Conservation (phyloP, 305 asterid genomes). For the Fraxinus baroniana region DNA sequence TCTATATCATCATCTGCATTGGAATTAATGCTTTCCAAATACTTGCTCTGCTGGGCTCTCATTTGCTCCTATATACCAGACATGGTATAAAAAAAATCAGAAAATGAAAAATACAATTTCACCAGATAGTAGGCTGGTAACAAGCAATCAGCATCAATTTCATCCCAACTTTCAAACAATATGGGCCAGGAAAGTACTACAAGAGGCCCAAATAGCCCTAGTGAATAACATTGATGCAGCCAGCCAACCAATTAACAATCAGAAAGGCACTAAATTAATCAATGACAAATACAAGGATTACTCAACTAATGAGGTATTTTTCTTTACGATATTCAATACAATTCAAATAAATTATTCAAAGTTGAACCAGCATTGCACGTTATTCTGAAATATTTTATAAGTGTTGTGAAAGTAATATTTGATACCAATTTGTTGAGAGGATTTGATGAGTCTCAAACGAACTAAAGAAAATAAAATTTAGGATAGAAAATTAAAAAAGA, state of each 20-base stretch:
- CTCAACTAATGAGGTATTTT: not conserved
- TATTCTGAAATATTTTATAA: no score
- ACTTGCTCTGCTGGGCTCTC: slow-evolving; percentile 86
- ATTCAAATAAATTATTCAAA: not conserved
- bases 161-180: not conserved
- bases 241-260: slow-evolving; percentile 13
- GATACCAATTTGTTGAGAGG: no score
- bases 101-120: slow-evolving; percentile 21
- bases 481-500: no score
- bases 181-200: not conserved
- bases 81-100: not conserved
- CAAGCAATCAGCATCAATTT: slow-evolving; percentile 5
- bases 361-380: no score
- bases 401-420: no score
- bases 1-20: slow-evolving; percentile 53
- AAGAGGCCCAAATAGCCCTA: not conserved
- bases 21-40: slow-evolving; percentile 65
- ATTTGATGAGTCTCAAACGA: no score
- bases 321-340: not conserved
- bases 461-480: no score
- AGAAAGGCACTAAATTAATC: not conserved
- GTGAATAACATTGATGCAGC: not conserved
- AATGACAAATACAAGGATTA: slow-evolving; percentile 4
- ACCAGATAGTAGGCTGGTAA: slow-evolving; percentile 17
- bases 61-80: slow-evolving; percentile 64